Base-by-base conservation (phyloP, 2,329 filamentous ascomycete species). In the Didymella pinodella region DNA sequence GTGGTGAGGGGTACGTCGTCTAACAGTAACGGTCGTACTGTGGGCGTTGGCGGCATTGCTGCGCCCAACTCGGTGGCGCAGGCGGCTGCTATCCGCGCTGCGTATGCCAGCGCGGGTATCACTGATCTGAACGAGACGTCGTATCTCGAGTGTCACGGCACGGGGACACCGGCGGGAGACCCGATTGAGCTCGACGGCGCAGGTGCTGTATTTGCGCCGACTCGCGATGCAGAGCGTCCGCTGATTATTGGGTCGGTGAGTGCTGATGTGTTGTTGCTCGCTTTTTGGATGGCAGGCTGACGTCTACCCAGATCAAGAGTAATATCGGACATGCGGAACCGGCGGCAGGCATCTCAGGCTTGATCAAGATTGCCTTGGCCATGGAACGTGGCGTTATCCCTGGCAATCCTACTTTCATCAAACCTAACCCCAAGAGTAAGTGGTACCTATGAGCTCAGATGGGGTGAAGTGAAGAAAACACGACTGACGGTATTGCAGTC, bases 141-240 rank as follows among this genome's bases (percentile, higher is more conserved):
- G 18, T 71, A 65, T 22, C 64, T 78, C 3, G 78, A 80, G 59
- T 72, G 70, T 2, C 78, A 80, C 54, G 66, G 64, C 6, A 69
- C 69, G 3, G 85, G 85, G 2, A 88, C 85, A 0, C 78, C 81
- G 38, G 83, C 81, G 2, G 85, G 86, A 3, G 68, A 73, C 40
- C 64, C 66, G 0, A 58, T 70, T 4, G 72, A 75, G 43, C 61
- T 57, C 0, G 28, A 26, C 25, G 64, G 62, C 7, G 59, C 62
- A 34, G 59, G n/a, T 40, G 40, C 5, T 14, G 65, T 61, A 1
- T 65, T 68, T 34, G 45, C 43, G 5, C n/a, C 25, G 4, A n/a
- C 7, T 7, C 26, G 44, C 16, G 10, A 20, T 4, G 10, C 22
- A 5, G 25, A 16, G 4, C 25, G 10, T n/a, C 14, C 25, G n/a